These are phyloP conservation scores for Annulohypoxylon moriforme DNA, from an alignment of 495 filamentous ascomycete genomes.

Conservation along the genomic window DNA sequence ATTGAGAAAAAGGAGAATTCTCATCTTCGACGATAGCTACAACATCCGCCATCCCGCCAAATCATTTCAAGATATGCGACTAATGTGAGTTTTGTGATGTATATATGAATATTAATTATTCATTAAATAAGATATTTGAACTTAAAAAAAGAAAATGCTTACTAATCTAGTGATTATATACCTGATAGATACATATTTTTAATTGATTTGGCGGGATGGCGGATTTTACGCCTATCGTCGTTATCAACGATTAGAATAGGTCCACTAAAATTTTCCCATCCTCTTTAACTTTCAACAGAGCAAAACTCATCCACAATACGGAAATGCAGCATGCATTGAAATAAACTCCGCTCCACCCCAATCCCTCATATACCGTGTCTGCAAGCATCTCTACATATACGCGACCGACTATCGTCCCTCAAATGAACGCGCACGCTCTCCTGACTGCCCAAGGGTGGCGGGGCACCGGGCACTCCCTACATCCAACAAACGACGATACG, in stretches of 20 bases:
- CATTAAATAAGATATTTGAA: no score
- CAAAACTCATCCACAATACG: slow-evolving; percentile 3
- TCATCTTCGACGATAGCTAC: no score
- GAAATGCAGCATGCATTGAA: neutral
- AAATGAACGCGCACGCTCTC: slow-evolving; percentile 78
- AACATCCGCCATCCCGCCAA: no score
- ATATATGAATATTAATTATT: no score
- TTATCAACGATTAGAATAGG: neutral
- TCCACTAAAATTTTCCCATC: slow-evolving; percentile 32
- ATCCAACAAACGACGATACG: slow-evolving; percentile 70
- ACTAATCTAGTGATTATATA: no score
- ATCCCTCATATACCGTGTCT: neutral
- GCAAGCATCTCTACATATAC: neutral
- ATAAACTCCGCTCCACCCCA: neutral
- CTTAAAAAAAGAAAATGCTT: no score
- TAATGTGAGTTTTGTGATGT: no score
- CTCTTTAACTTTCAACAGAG: slow-evolving; percentile 3
- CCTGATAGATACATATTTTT: no score
- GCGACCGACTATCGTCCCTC: neutral
- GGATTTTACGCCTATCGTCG: no score
- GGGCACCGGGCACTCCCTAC: slow-evolving; percentile 78
- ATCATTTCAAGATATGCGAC: no score
- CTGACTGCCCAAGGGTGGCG: slow-evolving; percentile 83
- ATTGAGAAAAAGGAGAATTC: no score
- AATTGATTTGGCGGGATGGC: no score